These are phyloP conservation scores for Colletotrichum sp. DNA, from an alignment of 2,329 filamentous ascomycete genomes.

Conservation along the genomic window DNA sequence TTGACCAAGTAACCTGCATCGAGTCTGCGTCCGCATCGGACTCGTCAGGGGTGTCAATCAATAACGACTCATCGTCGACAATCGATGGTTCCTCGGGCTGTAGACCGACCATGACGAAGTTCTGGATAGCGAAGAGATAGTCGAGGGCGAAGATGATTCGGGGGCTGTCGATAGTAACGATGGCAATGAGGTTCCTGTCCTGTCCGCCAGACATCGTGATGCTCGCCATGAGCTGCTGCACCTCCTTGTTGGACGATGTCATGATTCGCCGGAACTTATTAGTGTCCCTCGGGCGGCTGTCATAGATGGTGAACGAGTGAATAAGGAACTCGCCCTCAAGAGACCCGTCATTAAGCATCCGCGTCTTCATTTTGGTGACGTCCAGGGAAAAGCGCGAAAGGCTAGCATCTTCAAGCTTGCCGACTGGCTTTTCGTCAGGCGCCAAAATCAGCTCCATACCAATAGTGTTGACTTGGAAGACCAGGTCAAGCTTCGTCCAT, in stretches of 20 bases:
- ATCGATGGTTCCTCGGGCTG: constrained; percentile 63
- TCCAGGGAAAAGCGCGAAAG: constrained; percentile 94
- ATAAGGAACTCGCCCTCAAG: constrained; percentile 93
- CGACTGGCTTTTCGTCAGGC: constrained; percentile 77
- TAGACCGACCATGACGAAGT: constrained; percentile 79
- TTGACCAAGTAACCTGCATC: constrained; percentile 51
- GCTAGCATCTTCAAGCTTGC: constrained; percentile 77
- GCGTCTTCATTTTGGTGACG: constrained; percentile 87
- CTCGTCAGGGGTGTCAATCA: constrained; percentile 59
- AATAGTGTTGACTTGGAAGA: constrained; percentile 88
- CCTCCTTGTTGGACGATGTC: constrained; percentile 93
- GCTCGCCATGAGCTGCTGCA: constrained; percentile 98
- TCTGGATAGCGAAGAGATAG: constrained; percentile 89
- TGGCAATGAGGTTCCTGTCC: constrained; percentile 83
- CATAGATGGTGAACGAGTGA: constrained; percentile 91
- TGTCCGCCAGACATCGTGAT: constrained; percentile 88
- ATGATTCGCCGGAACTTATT: constrained; percentile 99
- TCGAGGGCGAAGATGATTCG: constrained; percentile 94
- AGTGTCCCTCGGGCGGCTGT: constrained; percentile 85
- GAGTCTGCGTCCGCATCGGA: constrained; percentile 61
- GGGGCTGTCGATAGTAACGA: constrained; percentile 94
- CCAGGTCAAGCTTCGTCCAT: constrained; percentile 93
- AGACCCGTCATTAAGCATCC: constrained; percentile 90
- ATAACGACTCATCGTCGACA: constrained; percentile 56
- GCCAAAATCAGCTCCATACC: constrained; percentile 87